Evolutionary conservation across 1,284 basidiomycete species (phyloP).

Genomic region (Sutorius eximius): DNA sequence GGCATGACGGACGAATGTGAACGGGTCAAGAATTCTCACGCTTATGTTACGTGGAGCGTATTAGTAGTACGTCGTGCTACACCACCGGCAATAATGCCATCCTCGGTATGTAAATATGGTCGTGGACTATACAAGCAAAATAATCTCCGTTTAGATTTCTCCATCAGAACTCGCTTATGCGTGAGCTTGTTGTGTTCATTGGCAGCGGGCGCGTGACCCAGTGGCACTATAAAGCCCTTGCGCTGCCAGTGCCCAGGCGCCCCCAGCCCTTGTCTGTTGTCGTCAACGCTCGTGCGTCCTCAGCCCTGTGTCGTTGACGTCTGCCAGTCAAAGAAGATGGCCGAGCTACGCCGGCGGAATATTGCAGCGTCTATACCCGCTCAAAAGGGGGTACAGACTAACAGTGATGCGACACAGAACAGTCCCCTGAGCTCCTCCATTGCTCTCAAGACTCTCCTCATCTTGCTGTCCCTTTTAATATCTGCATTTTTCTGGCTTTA

Average conservation of each 20-base stretch:
- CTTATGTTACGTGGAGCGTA: background rate
- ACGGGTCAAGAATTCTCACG: constrained; percentile 2
- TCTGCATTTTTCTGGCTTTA: constrained; percentile 16
- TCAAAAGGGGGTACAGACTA: background rate
- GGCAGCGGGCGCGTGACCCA: background rate
- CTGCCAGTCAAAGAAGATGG: constrained; percentile 8
- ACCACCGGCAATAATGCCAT: no score
- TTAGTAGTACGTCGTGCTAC: no score
- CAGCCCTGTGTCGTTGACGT: background rate
- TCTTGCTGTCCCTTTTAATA: constrained; percentile 11
- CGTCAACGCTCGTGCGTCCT: background rate
- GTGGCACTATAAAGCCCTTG: background rate
- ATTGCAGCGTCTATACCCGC: background rate
- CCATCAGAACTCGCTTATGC: background rate
- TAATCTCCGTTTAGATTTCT: background rate
- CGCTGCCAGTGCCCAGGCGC: background rate
- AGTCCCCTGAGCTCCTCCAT: background rate
- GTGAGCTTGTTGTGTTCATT: no score
- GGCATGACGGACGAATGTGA: constrained; percentile 31
- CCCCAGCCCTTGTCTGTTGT: background rate
- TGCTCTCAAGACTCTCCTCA: constrained; percentile 1
- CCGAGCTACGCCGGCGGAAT: constrained; percentile 16
- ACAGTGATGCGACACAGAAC: background rate
- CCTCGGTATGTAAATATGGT: no score
- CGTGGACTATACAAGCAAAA: background rate